Conservation (phyloP, 345 rosid species). For the Hirschfeldia incana region DNA sequence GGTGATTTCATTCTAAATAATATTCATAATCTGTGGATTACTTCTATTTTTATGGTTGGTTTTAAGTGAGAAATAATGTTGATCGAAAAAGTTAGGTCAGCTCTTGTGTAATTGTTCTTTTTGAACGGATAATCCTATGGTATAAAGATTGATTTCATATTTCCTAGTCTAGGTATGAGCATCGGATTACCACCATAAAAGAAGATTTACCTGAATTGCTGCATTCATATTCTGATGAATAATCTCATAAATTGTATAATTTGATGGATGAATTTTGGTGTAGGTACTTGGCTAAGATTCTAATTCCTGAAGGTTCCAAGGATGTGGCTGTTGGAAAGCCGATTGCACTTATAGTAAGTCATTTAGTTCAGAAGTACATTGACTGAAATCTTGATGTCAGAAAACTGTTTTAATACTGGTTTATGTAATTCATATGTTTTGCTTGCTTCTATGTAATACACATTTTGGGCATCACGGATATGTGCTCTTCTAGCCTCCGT, state of each 20-base stretch:
- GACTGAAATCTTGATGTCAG: constrained; percentile 17
- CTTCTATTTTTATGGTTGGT: neutral
- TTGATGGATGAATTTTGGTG: constrained; percentile 20
- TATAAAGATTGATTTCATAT: neutral
- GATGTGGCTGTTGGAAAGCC: constrained; percentile 50
- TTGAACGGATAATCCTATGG: constrained; percentile 10
- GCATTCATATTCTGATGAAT: constrained; percentile 3
- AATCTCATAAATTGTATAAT: constrained; percentile 12
- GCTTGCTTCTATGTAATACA: constrained; percentile 20
- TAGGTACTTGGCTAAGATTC: constrained; percentile 47
- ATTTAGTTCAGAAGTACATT: constrained; percentile 14
- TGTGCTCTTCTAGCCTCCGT: constrained; percentile 15
- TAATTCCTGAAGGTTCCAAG: constrained; percentile 45
- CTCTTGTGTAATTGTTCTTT: neutral
- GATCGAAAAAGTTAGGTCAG: constrained; percentile 11
- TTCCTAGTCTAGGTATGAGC: constrained; percentile 23
- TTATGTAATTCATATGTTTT: constrained; percentile 7
- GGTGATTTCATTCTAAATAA: constrained; percentile 10
- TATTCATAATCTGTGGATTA: constrained; percentile 13
- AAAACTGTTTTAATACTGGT: neutral
- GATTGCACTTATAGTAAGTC: constrained; percentile 43
- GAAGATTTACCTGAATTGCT: constrained; percentile 20
- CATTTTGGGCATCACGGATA: constrained; percentile 2
- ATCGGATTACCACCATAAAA: neutral
- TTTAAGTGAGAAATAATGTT: constrained; percentile 22